A percentile compares a stretch with the other conserved stretches of the same genome.
These are phyloP conservation scores for Danielia oregonensis DNA, from an alignment of 805 yeast species.

Conservation along the genomic window DNA sequence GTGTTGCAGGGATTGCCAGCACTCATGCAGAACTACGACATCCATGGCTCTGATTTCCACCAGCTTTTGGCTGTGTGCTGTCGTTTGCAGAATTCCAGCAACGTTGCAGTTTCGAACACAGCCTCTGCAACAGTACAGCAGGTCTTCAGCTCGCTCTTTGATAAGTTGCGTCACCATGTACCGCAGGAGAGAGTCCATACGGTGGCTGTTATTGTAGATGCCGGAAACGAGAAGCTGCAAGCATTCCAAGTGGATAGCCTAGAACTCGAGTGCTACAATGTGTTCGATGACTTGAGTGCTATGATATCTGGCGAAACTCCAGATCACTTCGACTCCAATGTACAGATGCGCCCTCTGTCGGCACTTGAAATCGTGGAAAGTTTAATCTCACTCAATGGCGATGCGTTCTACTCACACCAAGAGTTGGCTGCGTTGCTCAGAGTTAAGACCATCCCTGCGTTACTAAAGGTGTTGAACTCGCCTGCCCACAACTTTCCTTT, in stretches of 20 bases:
- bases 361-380: slow-evolving; percentile 84
- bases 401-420: slow-evolving; percentile 50
- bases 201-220: slow-evolving; percentile 17
- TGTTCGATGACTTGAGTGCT: slow-evolving; percentile 70
- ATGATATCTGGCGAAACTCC: slow-evolving; percentile 59
- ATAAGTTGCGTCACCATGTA: slow-evolving; percentile 35
- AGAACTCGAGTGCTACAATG: slow-evolving; percentile 65
- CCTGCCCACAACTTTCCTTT: slow-evolving; percentile 58
- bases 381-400: slow-evolving; percentile 60
- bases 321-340: slow-evolving; percentile 44
- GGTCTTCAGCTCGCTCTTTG: slow-evolving; percentile 73
- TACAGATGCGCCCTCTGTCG: slow-evolving; percentile 53
- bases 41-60: slow-evolving; percentile 37
- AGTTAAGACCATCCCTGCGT: slow-evolving; percentile 68
- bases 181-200: slow-evolving; percentile 8
- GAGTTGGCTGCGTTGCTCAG: slow-evolving; percentile 69
- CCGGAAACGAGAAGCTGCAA: slow-evolving; percentile 45
- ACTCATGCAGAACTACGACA: slow-evolving; percentile 60
- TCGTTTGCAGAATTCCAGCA: slow-evolving; percentile 59
- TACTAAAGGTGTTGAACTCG: slow-evolving; percentile 57
- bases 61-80: slow-evolving; percentile 67
- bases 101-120: slow-evolving; percentile 78
- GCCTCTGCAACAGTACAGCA: slow-evolving; percentile 94
- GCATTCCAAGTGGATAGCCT: slow-evolving; percentile 33
- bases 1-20: slow-evolving; percentile 80